A percentile compares a stretch with the other conserved stretches of the same genome.
Conservation (phyloP, 768 basidiomycete genomes). For the Lepiota venenata region DNA sequence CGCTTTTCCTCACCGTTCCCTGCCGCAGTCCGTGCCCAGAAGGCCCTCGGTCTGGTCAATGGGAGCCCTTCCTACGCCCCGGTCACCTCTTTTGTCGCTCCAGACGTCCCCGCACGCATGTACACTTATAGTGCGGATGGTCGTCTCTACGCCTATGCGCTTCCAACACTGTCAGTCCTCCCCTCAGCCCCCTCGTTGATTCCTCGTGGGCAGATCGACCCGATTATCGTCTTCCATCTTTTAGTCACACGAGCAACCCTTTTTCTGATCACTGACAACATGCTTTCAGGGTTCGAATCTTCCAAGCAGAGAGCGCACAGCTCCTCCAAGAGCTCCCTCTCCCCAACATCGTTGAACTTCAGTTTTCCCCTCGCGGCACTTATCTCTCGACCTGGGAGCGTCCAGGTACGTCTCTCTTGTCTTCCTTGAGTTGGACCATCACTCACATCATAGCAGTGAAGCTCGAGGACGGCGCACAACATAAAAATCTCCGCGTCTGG, state of each 20-base stretch:
- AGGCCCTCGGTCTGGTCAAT: constrained; percentile 81
- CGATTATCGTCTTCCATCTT: constrained; percentile 14
- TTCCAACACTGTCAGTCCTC: constrained; percentile 64
- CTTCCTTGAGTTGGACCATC: background rate
- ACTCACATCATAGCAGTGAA: constrained; percentile 47
- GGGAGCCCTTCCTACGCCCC: constrained; percentile 75
- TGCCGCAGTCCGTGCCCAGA: constrained; percentile 85
- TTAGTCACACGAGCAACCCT: constrained; percentile 6
- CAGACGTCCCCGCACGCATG: constrained; percentile 70
- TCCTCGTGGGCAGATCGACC: constrained; percentile 16
- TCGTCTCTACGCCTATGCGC: constrained; percentile 80
- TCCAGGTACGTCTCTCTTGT: constrained; percentile 45
- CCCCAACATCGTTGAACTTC: constrained; percentile 76
- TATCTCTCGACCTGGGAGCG: constrained; percentile 97
- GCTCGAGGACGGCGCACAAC: constrained; percentile 84
- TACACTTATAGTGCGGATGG: constrained; percentile 87
- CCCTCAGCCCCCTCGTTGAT: constrained; percentile 16
- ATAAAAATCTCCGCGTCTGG: constrained; percentile 94
- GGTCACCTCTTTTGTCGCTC: constrained; percentile 58
- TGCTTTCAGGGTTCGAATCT: constrained; percentile 63
- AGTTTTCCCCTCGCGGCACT: constrained; percentile 91
- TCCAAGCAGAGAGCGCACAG: constrained; percentile 68
- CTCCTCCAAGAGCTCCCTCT: constrained; percentile 73
- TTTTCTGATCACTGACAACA: constrained; percentile 5
- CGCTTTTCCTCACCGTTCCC: constrained; percentile 8